A percentile compares a stretch with the other conserved stretches of the same genome.
These are phyloP conservation scores for Alternaria incomplexa DNA, from an alignment of 2,329 filamentous ascomycete species.

Conservation along the genomic window DNA sequence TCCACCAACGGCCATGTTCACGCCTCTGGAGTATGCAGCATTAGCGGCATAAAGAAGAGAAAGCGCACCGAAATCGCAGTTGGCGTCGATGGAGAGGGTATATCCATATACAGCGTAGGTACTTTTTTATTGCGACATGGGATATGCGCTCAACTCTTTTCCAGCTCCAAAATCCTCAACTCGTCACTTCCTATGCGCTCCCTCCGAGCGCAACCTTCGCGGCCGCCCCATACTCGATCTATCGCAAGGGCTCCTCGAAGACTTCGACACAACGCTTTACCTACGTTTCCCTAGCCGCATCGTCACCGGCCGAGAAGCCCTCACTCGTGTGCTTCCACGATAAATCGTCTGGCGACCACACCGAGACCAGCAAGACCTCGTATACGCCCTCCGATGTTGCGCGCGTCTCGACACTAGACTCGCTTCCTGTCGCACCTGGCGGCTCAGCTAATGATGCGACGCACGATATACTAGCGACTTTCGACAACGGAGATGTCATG, in stretches of 20 bases:
- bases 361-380: slow-evolving; percentile 42
- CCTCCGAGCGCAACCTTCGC: slow-evolving; percentile 65
- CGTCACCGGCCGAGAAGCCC: slow-evolving; percentile 54
- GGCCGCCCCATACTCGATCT: slow-evolving; percentile 64
- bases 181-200: slow-evolving; percentile 66
- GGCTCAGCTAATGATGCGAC: slow-evolving; percentile 20
- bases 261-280: slow-evolving; percentile 59
- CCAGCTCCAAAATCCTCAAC: slow-evolving; percentile 66
- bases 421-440: slow-evolving; percentile 33
- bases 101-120: slow-evolving; percentile 67
- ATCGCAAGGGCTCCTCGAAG: slow-evolving; percentile 55
- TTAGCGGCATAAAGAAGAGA: slow-evolving; percentile 63
- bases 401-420: slow-evolving; percentile 39
- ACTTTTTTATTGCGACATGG: neutral
- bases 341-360: slow-evolving; percentile 47
- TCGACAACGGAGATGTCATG: slow-evolving; percentile 65
- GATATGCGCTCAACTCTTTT: slow-evolving; percentile 13
- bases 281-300: slow-evolving; percentile 59
- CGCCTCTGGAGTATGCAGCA: slow-evolving; percentile 58
- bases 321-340: slow-evolving; percentile 63
- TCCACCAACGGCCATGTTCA: slow-evolving; percentile 48
- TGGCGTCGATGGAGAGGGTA: slow-evolving; percentile 65
- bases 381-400: slow-evolving; percentile 36
- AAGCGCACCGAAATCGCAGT: slow-evolving; percentile 68
- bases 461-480: slow-evolving; percentile 63